These are phyloP conservation scores for Pulveroboletus sp. DNA, from an alignment of 768 basidiomycete genomes.

Conservation along the genomic window DNA sequence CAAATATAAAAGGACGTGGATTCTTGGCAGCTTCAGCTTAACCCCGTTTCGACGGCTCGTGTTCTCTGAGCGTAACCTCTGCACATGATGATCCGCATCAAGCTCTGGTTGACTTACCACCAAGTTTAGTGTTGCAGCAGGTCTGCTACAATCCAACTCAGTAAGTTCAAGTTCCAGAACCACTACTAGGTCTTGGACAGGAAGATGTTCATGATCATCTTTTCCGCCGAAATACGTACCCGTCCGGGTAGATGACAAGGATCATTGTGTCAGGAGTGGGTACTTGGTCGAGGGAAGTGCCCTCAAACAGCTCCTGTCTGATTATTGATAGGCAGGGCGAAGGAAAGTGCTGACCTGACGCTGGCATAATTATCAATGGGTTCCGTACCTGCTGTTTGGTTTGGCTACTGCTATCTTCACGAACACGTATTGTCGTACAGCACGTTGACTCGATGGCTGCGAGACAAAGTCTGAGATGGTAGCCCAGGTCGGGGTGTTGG, in stretches of 20 bases:
- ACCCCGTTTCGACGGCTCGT: not conserved
- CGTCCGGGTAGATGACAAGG: conserved; percentile 42
- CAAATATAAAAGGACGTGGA: conserved; percentile 9
- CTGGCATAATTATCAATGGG: conserved; percentile 32
- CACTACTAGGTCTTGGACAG: conserved; percentile 6
- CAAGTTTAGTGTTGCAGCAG: conserved; percentile 40
- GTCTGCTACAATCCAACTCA: conserved; percentile 42
- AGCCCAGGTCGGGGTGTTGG: conserved; percentile 25
- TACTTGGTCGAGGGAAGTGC: conserved; percentile 38
- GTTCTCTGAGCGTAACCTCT: not conserved
- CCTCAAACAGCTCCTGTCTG: conserved; percentile 42
- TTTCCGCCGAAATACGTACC: no score
- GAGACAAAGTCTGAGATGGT: conserved; percentile 35
- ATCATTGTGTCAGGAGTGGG: conserved; percentile 34
- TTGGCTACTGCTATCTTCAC: conserved; percentile 38
- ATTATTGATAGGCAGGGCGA: conserved; percentile 37
- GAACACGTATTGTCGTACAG: conserved; percentile 36
- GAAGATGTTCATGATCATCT: no score
- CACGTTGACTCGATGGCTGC: conserved; percentile 35
- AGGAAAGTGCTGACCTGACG: not conserved
- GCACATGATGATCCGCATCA: conserved; percentile 29
- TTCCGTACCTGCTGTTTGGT: conserved; percentile 36
- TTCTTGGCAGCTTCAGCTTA: not conserved
- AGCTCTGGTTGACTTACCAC: conserved; percentile 48
- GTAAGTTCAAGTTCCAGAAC: conserved; percentile 41